phyloP scores from a whole-genome alignment of 306 rosid genomes.

The Albizia julibrissin region DNA sequence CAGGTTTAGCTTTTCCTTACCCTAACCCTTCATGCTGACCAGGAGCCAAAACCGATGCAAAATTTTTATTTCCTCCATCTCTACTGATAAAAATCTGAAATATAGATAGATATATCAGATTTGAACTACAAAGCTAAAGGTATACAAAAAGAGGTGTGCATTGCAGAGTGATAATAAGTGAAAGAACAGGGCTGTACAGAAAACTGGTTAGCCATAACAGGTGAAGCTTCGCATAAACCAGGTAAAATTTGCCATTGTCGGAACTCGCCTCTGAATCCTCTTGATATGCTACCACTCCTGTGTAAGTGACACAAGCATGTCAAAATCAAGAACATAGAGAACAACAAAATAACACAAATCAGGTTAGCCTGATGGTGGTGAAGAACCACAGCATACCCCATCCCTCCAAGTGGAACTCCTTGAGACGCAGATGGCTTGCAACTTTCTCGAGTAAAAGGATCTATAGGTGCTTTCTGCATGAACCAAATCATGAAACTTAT shows the following conservation, averaged over 20 bases:
- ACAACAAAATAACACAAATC: conserved; percentile 24
- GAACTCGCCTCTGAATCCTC: conserved; percentile 99
- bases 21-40: conserved; percentile 97
- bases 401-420: conserved; percentile 99
- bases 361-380: background rate
- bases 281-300: conserved; percentile 99
- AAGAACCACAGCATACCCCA: conserved; percentile 72
- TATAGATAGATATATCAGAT: conserved; percentile 31
- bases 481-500: conserved; percentile 33
- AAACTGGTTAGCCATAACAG: conserved; percentile 98
- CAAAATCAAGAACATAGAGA: conserved; percentile 23
- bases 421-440: conserved; percentile 99
- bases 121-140: conserved; percentile 9
- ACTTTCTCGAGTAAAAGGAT: conserved; percentile 91
- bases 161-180: conserved; percentile 22
- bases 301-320: conserved; percentile 16
- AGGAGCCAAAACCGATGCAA: conserved; percentile 96
- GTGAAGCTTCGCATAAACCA: conserved; percentile 82
- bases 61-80: conserved; percentile 88
- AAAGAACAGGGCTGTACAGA: conserved; percentile 61
- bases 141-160: conserved; percentile 33
- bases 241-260: conserved; percentile 97
- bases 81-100: conserved; percentile 91
- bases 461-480: conserved; percentile 96
- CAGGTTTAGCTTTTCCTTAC: conserved; percentile 51